Conservation (phyloP, 805 yeast species). For the Suhomyces xylopsoci region DNA sequence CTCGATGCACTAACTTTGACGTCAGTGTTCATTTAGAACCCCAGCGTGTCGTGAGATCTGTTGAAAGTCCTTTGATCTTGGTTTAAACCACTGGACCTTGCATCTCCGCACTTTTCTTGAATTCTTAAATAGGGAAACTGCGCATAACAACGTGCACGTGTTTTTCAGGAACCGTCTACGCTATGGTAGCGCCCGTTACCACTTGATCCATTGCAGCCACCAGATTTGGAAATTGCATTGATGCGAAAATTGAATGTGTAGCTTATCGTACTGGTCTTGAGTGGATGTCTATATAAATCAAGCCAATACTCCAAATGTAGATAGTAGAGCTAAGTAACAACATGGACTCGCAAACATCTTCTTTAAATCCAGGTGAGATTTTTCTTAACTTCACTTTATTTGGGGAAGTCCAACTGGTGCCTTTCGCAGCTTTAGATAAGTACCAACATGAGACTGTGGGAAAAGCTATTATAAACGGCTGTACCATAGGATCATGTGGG, state of each 20-base stretch:
- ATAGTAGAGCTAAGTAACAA: not conserved
- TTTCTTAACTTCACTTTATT: conserved; percentile 3
- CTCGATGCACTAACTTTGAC: not conserved
- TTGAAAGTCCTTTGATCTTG: not conserved
- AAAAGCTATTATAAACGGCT: conserved; percentile 6
- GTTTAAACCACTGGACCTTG: too few relatives aligned
- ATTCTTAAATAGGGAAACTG: not conserved
- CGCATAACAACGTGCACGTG: not conserved
- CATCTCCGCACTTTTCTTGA: not conserved
- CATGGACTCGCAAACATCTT: not conserved
- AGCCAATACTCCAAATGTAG: not conserved
- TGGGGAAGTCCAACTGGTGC: not conserved
- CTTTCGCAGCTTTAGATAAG: conserved; percentile 6
- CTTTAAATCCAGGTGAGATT: not conserved
- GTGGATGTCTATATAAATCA: not conserved
- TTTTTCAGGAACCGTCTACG: not conserved
- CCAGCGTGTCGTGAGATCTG: not conserved
- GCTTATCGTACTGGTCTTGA: not conserved
- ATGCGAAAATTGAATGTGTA: not conserved
- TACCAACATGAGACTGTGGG: conserved; percentile 1
- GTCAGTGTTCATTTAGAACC: not conserved
- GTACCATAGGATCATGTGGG: conserved; percentile 10
- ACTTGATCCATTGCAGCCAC: not conserved
- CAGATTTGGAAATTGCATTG: not conserved
- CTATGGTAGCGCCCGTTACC: not conserved